These are phyloP conservation scores for Escovopsis weberi DNA, from an alignment of 2,329 filamentous ascomycete genomes.

Conservation along the genomic window DNA sequence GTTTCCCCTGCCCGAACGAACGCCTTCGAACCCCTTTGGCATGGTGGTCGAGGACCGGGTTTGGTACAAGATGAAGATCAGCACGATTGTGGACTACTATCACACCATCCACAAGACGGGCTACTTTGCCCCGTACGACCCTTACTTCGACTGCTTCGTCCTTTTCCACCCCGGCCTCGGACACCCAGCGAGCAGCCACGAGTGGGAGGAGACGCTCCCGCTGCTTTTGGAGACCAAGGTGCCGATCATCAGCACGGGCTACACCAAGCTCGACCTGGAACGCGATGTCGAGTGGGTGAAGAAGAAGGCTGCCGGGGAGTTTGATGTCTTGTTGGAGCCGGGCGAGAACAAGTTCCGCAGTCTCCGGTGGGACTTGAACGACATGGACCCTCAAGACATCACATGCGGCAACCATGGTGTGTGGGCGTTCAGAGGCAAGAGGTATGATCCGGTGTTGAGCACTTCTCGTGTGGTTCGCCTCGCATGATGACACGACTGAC, in stretches of 20 bases:
- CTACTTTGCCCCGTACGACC: slow-evolving; percentile 87
- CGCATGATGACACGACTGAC: slow-evolving; percentile 18
- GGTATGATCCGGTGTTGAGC: slow-evolving; percentile 36
- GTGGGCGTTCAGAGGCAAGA: slow-evolving; percentile 95
- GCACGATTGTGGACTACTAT: slow-evolving; percentile 95
- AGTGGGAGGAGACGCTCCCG: slow-evolving; percentile 87
- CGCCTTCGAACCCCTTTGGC: slow-evolving; percentile 76
- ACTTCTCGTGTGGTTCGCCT: not conserved
- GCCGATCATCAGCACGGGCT: slow-evolving; percentile 86
- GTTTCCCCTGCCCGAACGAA: slow-evolving; percentile 79
- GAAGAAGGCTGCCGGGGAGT: slow-evolving; percentile 74
- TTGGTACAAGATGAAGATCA: slow-evolving; percentile 84
- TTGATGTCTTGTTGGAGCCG: slow-evolving; percentile 81
- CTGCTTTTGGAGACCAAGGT: slow-evolving; percentile 88
- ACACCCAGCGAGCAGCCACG: slow-evolving; percentile 81
- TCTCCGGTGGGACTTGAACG: slow-evolving; percentile 91
- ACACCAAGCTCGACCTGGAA: slow-evolving; percentile 90
- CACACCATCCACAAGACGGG: slow-evolving; percentile 88
- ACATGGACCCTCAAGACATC: slow-evolving; percentile 84
- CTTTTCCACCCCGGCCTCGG: slow-evolving; percentile 94
- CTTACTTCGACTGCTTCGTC: slow-evolving; percentile 96
- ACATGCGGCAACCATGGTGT: slow-evolving; percentile 95
- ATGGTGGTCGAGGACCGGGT: slow-evolving; percentile 88
- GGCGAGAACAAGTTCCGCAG: slow-evolving; percentile 92
- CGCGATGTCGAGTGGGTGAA: slow-evolving; percentile 83